Conservation (phyloP, 1,284 basidiomycete species). For the Cutaneotrichosporon daszewskae region DNA sequence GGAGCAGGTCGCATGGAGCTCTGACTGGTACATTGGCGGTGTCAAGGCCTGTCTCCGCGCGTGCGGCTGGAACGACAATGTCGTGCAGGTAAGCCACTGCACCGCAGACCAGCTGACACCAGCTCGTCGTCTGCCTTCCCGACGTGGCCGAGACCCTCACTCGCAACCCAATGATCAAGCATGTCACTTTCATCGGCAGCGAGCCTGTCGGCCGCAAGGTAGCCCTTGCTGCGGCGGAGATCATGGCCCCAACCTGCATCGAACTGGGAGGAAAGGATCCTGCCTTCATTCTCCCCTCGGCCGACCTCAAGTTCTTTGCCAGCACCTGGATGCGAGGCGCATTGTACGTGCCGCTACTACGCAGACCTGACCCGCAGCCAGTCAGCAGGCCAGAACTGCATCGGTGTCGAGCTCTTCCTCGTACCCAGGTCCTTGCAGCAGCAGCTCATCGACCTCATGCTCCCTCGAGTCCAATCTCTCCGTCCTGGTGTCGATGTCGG, state of each 20-base stretch:
- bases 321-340: constrained; percentile 70
- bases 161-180: constrained; percentile 66
- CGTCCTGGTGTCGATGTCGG: constrained; percentile 55
- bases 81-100: constrained; percentile 65
- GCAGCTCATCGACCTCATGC: constrained; percentile 62
- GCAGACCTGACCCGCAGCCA: too few relatives aligned
- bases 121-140: constrained; percentile 77
- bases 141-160: constrained; percentile 79
- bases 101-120: constrained; percentile 1
- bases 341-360: too few relatives aligned
- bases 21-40: constrained; percentile 70
- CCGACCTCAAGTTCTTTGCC: constrained; percentile 50
- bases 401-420: constrained; percentile 87
- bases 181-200: constrained; percentile 76
- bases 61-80: constrained; percentile 71
- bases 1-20: constrained; percentile 84
- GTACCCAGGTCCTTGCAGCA: constrained; percentile 53
- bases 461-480: constrained; percentile 60
- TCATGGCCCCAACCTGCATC: constrained; percentile 81
- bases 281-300: constrained; percentile 50
- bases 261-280: constrained; percentile 71
- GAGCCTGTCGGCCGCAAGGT: constrained; percentile 81
- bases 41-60: constrained; percentile 66
- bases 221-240: constrained; percentile 70
- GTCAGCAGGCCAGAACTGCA: constrained; percentile 81